Base-by-base conservation (phyloP, 192 early-diverging fungal genomes). In the Chytriomyces sp. region DNA sequence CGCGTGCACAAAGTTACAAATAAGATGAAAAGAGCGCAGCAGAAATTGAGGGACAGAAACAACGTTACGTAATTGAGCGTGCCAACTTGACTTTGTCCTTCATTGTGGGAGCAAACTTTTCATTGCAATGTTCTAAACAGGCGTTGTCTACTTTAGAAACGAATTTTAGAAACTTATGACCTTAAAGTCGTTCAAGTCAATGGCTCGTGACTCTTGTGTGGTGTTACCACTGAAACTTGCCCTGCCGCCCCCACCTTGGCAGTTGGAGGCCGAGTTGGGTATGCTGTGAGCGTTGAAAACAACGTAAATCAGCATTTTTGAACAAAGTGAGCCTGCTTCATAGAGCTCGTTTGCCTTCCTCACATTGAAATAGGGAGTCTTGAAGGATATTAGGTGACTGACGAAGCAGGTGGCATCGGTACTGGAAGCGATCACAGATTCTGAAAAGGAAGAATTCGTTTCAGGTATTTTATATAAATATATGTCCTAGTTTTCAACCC, bases 391-490 rank as follows among this genome's bases (percentile, higher is more conserved):
- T 5, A 62, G 33, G n/a, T 14, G n/a, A 3, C 6, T 37, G 17
- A 86, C 87, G 2, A 82, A 74, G 32, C 33, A 39, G 1, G 76
- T 82, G 1, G 22, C 52, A 19, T 41, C 52, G 4, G 79, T 82
- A 7, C 84, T 81, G 34, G 78, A 84, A 2, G 79, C 74, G 6
- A 71, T 91, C 59, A 66, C 60, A 26, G 88, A 88, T 39, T 85
- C 82, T 30, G 84, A 87, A 59, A 76, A 74, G 1, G 71, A 74
- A 49, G 83, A 81, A 28, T 82, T 86, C 59, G 80, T 87, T 63
- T 77, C 75, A n/a, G n/a, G n/a, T n/a, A n/a, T n/a, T n/a, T n/a
- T n/a, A n/a, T n/a, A n/a, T n/a, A n/a, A n/a, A n/a, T n/a, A n/a
- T n/a, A n/a, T n/a, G n/a, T n/a, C n/a, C n/a, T n/a, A n/a, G n/a